These are phyloP conservation scores for Globisporangium paddicum DNA, from an alignment of 352 stramenopile genomes.

Conservation along the genomic window DNA sequence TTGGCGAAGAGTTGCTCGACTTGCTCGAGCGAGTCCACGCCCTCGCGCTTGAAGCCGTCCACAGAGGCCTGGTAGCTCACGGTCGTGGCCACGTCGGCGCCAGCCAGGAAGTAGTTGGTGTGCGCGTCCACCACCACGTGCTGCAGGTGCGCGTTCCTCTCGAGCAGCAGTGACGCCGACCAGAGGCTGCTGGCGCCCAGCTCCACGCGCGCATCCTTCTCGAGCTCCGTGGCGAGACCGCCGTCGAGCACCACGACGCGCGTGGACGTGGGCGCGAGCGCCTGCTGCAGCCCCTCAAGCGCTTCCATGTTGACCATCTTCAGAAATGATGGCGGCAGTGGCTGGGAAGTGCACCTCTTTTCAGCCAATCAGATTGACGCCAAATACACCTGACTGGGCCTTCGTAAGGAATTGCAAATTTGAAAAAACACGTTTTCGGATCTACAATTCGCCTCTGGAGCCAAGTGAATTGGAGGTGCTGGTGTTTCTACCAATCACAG, in stretches of 20 bases:
- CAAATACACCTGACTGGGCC: too few relatives aligned
- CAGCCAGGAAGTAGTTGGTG: slow-evolving; percentile 67
- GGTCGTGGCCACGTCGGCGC: slow-evolving; percentile 77
- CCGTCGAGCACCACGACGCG: slow-evolving; percentile 65
- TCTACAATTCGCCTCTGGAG: too few relatives aligned
- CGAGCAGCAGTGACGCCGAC: slow-evolving; percentile 67
- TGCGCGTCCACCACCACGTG: slow-evolving; percentile 65
- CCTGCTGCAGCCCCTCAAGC: slow-evolving; percentile 29
- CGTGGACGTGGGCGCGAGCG: slow-evolving; percentile 19
- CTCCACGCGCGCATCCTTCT: slow-evolving; percentile 64
- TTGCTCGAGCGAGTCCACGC: slow-evolving; percentile 29
- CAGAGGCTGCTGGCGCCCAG: slow-evolving; percentile 53
- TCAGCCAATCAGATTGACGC: too few relatives aligned
- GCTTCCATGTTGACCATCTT: slow-evolving; percentile 19
- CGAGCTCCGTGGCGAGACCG: slow-evolving; percentile 71
- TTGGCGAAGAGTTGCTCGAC: slow-evolving; percentile 65
- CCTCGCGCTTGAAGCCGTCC: slow-evolving; percentile 74
- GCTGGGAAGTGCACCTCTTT: too few relatives aligned
- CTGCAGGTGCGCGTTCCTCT: slow-evolving; percentile 43
- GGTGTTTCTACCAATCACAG: too few relatives aligned
- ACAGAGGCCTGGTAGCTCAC: slow-evolving; percentile 85
- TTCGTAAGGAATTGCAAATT: too few relatives aligned
- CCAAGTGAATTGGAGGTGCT: too few relatives aligned
- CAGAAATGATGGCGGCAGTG: too few relatives aligned
- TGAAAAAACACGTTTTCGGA: too few relatives aligned